A percentile compares a stretch with the other conserved stretches of the same genome.
Conservation (phyloP, 2,329 filamentous ascomycete species). For the Xylaria sp. region DNA sequence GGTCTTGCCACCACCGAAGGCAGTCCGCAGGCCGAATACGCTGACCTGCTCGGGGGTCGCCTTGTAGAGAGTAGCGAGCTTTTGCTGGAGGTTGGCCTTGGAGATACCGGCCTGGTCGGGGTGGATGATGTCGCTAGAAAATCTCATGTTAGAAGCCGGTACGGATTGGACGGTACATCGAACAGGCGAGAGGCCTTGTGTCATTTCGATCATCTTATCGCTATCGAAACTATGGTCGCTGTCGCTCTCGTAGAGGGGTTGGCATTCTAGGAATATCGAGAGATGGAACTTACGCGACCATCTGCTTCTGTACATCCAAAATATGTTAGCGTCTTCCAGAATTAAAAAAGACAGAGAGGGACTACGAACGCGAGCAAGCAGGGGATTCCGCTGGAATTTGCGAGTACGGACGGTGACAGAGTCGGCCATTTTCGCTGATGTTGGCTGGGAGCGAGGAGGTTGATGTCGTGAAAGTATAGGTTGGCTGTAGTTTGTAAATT, state of each 20-base stretch:
- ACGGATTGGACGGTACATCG: not conserved
- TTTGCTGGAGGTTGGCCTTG: conserved; percentile 97
- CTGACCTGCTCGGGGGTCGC: conserved; percentile 96
- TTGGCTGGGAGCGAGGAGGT: conserved; percentile 41
- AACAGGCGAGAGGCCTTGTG: not conserved
- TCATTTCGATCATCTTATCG: not conserved
- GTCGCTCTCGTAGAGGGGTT: conserved; percentile 3
- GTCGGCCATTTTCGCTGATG: conserved; percentile 84
- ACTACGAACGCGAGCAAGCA: conserved; percentile 66
- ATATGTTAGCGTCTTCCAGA: conserved; percentile 25
- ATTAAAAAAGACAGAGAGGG: not conserved
- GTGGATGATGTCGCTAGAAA: conserved; percentile 94
- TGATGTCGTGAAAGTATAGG: conserved; percentile 36
- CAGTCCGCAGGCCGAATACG: conserved; percentile 98
- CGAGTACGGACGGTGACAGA: conserved; percentile 91
- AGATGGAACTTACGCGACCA: conserved; percentile 41
- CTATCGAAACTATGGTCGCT: conserved; percentile 9
- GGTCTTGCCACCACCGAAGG: conserved; percentile 99
- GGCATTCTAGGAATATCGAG: conserved; percentile 6
- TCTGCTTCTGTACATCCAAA: conserved; percentile 38
- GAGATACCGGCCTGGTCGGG: conserved; percentile 97
- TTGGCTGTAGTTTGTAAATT: conserved; percentile 38
- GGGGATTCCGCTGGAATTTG: conserved; percentile 99
- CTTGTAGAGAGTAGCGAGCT: conserved; percentile 97
- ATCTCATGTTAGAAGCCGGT: conserved; percentile 28